These are phyloP conservation scores for Aspergillus flavus DNA, from an alignment of 2,329 filamentous ascomycete genomes.

Conservation along the genomic window DNA sequence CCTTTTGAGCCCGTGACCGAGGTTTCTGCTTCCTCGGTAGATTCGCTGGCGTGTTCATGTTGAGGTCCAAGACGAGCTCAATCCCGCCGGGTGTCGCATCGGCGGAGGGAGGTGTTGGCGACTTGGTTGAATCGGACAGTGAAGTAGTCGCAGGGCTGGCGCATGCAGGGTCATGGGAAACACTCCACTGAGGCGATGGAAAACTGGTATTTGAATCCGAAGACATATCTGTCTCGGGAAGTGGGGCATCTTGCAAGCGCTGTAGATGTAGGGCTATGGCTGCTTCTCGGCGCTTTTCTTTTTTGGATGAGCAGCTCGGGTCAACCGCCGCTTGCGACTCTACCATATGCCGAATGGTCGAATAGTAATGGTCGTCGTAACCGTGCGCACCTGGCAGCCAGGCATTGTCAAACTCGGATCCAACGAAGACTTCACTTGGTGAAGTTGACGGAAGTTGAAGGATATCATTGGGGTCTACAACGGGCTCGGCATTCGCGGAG, in stretches of 20 bases:
- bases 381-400: constrained; percentile 20
- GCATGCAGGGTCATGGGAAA: constrained; percentile 26
- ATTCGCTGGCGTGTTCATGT: constrained; percentile 46
- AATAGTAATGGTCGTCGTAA: constrained; percentile 16
- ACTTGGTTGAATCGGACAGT: constrained; percentile 16
- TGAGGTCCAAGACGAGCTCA: constrained; percentile 46
- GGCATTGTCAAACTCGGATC: constrained; percentile 8
- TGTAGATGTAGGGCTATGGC: constrained; percentile 46
- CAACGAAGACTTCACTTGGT: constrained; percentile 8
- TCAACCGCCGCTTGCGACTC: constrained; percentile 43
- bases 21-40: constrained; percentile 47
- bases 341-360: constrained; percentile 34
- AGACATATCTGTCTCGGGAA: constrained; percentile 29
- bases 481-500: constrained; percentile 19
- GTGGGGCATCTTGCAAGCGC: constrained; percentile 35
- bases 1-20: constrained; percentile 44
- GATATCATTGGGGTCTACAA: constrained; percentile 18
- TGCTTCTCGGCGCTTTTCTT: constrained; percentile 46
- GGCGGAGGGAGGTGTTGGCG: constrained; percentile 19
- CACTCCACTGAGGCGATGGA: constrained; percentile 33
- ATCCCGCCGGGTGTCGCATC: constrained; percentile 28
- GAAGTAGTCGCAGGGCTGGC: constrained; percentile 26
- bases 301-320: constrained; percentile 35
- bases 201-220: constrained; percentile 35
- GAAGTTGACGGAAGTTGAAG: constrained; percentile 12